A percentile compares a stretch with the other conserved stretches of the same genome.
phyloP scores from a whole-genome alignment of 2,329 filamentous ascomycete species.

The Fusarium transvaalense region DNA sequence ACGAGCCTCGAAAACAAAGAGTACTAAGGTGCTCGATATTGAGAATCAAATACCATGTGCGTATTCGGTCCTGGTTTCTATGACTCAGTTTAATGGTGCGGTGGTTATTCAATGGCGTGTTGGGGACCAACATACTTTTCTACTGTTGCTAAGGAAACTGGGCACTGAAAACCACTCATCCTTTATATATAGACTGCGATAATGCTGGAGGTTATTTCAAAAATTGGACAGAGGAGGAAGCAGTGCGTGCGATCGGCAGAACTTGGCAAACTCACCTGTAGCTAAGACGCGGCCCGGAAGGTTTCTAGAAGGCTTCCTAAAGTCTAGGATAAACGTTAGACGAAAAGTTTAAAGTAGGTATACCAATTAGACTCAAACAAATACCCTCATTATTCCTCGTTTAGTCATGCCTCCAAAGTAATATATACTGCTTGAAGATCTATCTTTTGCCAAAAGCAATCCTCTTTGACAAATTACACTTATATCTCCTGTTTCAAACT shows the following conservation, averaged over 20 bases:
- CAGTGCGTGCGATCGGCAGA: not conserved
- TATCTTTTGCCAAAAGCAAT: not conserved
- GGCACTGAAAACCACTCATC: not conserved
- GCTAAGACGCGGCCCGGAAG: not conserved
- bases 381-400: not conserved
- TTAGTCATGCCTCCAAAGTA: too few relatives aligned
- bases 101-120: not conserved
- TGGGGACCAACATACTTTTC: not conserved
- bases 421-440: not conserved
- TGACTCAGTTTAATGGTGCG: too few relatives aligned
- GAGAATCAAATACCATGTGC: not conserved
- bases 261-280: not conserved
- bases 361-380: not conserved
- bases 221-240: not conserved
- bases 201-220: not conserved
- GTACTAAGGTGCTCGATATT: not conserved
- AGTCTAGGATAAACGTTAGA: not conserved
- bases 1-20: not conserved
- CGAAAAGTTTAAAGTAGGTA: not conserved
- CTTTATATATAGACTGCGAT: not conserved
- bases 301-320: not conserved
- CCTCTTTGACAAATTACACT: too few relatives aligned
- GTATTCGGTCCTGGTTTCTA: not conserved
- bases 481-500: not conserved
- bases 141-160: too few relatives aligned